A percentile compares a stretch with the other conserved stretches of the same genome.
phyloP scores from a whole-genome alignment of 139 green algal species.

The Nannochloris sp. region DNA sequence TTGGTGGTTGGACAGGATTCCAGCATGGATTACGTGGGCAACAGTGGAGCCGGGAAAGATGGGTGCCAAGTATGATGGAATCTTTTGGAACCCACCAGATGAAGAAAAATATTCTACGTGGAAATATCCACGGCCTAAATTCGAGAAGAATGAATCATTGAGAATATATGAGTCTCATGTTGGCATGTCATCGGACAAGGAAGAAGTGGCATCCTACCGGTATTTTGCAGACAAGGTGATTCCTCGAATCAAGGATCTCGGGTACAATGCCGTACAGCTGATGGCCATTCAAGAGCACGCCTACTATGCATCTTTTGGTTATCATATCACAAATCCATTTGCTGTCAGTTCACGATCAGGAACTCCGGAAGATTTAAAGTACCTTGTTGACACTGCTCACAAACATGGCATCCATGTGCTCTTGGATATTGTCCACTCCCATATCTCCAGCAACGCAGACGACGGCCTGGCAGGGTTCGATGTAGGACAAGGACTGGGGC shows the following conservation, averaged over 20 bases:
- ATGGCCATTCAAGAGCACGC: conserved; percentile 91
- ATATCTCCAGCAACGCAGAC: conserved; percentile 75
- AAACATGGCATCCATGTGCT: conserved; percentile 77
- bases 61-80: conserved; percentile 82
- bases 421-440: conserved; percentile 88
- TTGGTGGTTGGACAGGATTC: conserved; percentile 73
- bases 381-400: conserved; percentile 84
- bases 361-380: conserved; percentile 88
- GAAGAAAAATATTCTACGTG: conserved; percentile 28
- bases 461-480: conserved; percentile 92
- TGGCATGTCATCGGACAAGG: conserved; percentile 80
- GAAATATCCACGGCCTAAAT: conserved; percentile 41
- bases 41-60: conserved; percentile 50
- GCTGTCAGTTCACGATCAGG: conserved; percentile 62
- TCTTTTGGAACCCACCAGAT: conserved; percentile 82
- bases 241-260: conserved; percentile 62
- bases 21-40: conserved; percentile 78
- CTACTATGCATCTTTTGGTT: conserved; percentile 90
- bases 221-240: conserved; percentile 79
- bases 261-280: conserved; percentile 88
- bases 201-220: conserved; percentile 61
- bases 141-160: conserved; percentile 20
- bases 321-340: conserved; percentile 93
- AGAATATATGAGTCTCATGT: conserved; percentile 96
- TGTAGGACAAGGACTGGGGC: conserved; percentile 59